Percentiles rank a stretch among this genome's conserved stretches.
Evolutionary conservation across 169 alveolate genomes (phyloP).

Genomic region (Plasmodium gonderi): DNA sequence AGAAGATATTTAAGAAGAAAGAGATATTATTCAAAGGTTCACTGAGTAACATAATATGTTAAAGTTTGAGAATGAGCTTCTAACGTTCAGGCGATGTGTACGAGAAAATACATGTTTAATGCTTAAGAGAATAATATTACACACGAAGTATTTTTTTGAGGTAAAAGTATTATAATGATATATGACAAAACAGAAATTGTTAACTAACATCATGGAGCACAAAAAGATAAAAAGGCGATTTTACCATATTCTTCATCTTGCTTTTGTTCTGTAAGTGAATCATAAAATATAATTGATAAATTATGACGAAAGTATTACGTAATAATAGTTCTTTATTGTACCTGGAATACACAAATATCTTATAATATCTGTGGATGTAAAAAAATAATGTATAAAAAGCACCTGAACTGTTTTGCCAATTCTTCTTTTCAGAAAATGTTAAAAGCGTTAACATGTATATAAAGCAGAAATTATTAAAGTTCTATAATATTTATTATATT

Average conservation of each 20-base stretch:
- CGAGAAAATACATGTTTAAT: background rate
- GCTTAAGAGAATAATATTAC: background rate
- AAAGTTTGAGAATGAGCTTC: background rate
- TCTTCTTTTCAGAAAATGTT: background rate
- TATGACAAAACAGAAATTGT: background rate
- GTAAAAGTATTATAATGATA: background rate
- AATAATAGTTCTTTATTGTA: background rate
- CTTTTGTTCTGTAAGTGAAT: background rate
- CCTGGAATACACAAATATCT: background rate
- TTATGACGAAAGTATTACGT: background rate
- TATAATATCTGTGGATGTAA: background rate
- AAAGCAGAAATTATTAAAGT: background rate
- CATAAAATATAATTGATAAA: background rate
- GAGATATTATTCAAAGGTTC: background rate
- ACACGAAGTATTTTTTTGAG: background rate
- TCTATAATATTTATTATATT: background rate
- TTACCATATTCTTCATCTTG: background rate
- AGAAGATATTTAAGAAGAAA: background rate
- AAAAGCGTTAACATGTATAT: background rate
- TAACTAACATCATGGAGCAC: background rate
- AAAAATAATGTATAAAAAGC: background rate
- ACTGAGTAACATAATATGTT: background rate
- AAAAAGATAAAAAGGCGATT: background rate
- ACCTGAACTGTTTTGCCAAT: background rate
- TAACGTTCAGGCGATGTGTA: background rate